Percentiles rank a stretch among this genome's conserved stretches.
phyloP scores from a whole-genome alignment of 352 stramenopile genomes.

The Pythium coloratum region DNA sequence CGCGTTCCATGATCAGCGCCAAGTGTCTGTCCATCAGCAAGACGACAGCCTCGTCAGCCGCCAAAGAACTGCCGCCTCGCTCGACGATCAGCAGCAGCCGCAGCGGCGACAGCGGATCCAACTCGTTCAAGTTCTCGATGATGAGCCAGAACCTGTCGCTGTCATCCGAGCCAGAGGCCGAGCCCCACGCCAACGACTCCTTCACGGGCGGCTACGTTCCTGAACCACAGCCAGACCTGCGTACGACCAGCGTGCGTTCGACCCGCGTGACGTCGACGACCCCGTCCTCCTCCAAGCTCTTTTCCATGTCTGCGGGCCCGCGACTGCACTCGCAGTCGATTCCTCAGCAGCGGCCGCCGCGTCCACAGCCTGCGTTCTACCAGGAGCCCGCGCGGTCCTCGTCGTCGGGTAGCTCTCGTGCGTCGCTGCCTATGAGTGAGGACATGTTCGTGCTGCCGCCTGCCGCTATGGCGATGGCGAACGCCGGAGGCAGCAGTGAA shows the following conservation, averaged over 20 bases:
- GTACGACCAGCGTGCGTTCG: not conserved
- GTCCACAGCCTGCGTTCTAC: constrained; percentile 1
- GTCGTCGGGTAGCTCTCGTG: not conserved
- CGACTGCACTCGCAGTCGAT: constrained; percentile 12
- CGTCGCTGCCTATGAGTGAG: not conserved
- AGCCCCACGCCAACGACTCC: constrained; percentile 7
- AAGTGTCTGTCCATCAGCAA: not conserved
- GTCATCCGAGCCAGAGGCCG: constrained; percentile 11
- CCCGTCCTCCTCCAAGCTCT: constrained; percentile 10
- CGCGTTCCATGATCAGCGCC: constrained; percentile 15
- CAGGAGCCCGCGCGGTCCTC: constrained; percentile 6
- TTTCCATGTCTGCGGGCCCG: not conserved
- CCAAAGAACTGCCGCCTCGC: not conserved
- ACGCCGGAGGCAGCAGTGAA: not conserved
- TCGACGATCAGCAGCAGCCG: constrained; percentile 9
- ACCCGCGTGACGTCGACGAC: not conserved
- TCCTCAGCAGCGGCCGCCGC: constrained; percentile 1
- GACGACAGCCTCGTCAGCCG: not conserved
- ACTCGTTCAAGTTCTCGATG: constrained; percentile 24
- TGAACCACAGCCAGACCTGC: not conserved
- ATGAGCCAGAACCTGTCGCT: constrained; percentile 16
- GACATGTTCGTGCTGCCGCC: constrained; percentile 11
- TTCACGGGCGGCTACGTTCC: not conserved
- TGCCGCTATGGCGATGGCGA: not conserved
- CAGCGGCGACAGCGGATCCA: not conserved